A percentile compares a stretch with the other conserved stretches of the same genome.
Evolutionary conservation across 1,284 basidiomycete genomes (phyloP).

Genomic region (Erythrobasidium hasegawianum): DNA sequence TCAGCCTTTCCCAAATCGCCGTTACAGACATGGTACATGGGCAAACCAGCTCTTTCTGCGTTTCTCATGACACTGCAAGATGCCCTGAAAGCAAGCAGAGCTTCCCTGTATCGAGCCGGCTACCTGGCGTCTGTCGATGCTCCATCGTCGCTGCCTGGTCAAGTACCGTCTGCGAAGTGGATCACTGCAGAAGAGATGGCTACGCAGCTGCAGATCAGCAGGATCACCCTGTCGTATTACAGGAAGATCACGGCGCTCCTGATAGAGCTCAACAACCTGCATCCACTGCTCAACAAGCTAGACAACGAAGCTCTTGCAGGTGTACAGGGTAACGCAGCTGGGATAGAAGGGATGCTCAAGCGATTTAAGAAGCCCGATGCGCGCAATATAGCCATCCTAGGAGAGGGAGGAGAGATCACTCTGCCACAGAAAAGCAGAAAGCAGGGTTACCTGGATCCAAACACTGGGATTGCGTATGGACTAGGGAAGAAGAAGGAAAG

Average conservation of each 20-base stretch:
- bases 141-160: neutral
- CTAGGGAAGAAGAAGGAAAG: slow-evolving; percentile 80
- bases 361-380: slow-evolving; percentile 2
- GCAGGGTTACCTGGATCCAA: slow-evolving; percentile 22
- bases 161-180: slow-evolving; percentile 3
- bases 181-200: slow-evolving; percentile 22
- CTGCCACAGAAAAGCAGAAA: slow-evolving; percentile 9
- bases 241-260: slow-evolving; percentile 28
- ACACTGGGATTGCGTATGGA: slow-evolving; percentile 71
- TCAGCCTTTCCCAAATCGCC: slow-evolving; percentile 30
- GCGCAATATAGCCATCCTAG: neutral
- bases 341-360: slow-evolving; percentile 12
- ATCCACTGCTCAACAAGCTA: slow-evolving; percentile 16
- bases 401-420: slow-evolving; percentile 1
- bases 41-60: slow-evolving; percentile 37
- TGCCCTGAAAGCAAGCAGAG: slow-evolving; percentile 36
- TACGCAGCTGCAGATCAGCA: slow-evolving; percentile 7
- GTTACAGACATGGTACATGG: slow-evolving; percentile 41
- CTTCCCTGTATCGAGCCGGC: slow-evolving; percentile 39
- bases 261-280: slow-evolving; percentile 16
- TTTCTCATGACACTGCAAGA: slow-evolving; percentile 38
- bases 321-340: neutral
- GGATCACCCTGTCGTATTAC: slow-evolving; percentile 32
- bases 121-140: slow-evolving; percentile 39
- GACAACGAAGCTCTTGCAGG: slow-evolving; percentile 10